Base-by-base conservation (phyloP, 2,329 filamentous ascomycete genomes). In the Botrytis deweyae region DNA sequence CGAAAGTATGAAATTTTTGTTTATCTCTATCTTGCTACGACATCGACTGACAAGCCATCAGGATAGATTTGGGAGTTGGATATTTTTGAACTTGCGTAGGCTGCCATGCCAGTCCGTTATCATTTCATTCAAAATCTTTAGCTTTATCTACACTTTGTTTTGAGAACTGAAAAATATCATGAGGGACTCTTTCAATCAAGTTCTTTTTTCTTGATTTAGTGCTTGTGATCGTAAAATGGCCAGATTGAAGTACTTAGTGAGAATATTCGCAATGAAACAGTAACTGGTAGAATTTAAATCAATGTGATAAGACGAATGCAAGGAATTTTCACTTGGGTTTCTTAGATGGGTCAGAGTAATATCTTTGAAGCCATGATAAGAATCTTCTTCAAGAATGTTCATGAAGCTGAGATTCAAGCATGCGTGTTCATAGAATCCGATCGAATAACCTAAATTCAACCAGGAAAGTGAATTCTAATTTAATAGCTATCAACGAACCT, bases 401-500 rank as follows among this genome's bases (percentile, higher is more conserved):
- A 29, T 18, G 52, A 58, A 58, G 16, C 7, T 29, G 29, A 29
- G 1, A 29, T 6, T 18, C 14, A 33, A 33, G n/a, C 14, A 58
- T 29, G 0, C 7, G 14, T 58, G 7, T 18, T 8, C n/a, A 58
- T 8, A 58, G 52, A 29, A 4, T 29, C 3, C 6, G 14, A 33
- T 58, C 6, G n/a, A 58, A 33, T 29, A 8, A 29, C 9, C n/a
- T 33, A 9, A 29, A 3, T 58, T 55, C 2, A 29, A 55, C 18
- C 14, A 18, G 1, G 8, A 29, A 14, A 18, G 52, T 55, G 25
- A 55, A 55, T n/a, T n/a, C 2, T 29, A 10, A 55, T 14, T 16
- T 25, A 29, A 3, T 3, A 3, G 25, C 0, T 3, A 16, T n/a
- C 2, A 14, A 7, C 8, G 2, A 29, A 16, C 12, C 12, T 0